Base-by-base conservation (phyloP, 768 basidiomycete species). In the Piloderma croceum region DNA sequence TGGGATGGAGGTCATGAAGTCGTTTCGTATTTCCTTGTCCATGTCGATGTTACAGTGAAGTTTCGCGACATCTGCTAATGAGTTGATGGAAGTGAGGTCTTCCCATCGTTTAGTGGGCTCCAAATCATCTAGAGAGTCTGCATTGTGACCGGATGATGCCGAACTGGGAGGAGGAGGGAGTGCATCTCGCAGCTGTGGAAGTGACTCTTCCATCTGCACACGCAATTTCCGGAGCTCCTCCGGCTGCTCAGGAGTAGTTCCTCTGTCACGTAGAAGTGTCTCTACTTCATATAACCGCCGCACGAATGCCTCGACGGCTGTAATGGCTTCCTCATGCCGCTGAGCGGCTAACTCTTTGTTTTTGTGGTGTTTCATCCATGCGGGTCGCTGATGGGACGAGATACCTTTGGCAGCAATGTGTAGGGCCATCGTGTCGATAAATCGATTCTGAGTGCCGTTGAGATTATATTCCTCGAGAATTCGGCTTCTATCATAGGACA, bases 401-500 rank as follows among this genome's bases (percentile, higher is more conserved):
- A 98, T 92, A 6, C 96, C 93, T 45, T 83, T 86, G 7, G 91
- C 84, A 7, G 96, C 90, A 37, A 92, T 83, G 57, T 99, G 94
- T 5, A 99, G 69, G 1, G 91, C 79, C 79, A 99, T 90, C 0
- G 94, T 99, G 58, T 98, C 94, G 36, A 97, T 61, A 57, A 87
- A 99, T 5, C 93, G 79, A 24, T 75, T 91, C 37, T 73, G 62
- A 0, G 84, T 85, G 1, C 74, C 71, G 2, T 64, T 51, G 5
- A 94, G 56, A 47, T 64, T 65, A 57, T 98, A 98, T 59, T 99
- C 96, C 46, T 94, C 87, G 22, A 61, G 57, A 24, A 94, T 67
- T 9, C 93, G 75, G 12, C 78, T 82, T 13, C 93, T 78, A 60
- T 99, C 96, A 59, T 91, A 98, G 1, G 91, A 87, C 31, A 98